These are phyloP conservation scores for Plectosphaerella cucumerina DNA, from an alignment of 2,329 filamentous ascomycete genomes.

Conservation along the genomic window DNA sequence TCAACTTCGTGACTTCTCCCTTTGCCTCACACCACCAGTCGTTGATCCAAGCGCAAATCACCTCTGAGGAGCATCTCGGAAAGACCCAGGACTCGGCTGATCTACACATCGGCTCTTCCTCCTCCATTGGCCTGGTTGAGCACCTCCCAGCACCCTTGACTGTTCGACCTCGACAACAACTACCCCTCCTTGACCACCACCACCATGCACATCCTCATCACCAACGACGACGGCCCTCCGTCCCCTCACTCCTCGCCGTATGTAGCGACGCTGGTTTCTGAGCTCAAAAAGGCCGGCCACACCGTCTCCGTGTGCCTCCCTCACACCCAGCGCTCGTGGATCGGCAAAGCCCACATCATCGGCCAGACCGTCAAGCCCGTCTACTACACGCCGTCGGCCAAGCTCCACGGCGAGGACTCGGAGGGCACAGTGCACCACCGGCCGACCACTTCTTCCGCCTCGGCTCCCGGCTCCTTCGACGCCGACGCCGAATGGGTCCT, in stretches of 20 bases:
- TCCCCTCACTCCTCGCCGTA: conserved; percentile 76
- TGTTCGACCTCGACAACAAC: background rate
- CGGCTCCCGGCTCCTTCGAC: conserved; percentile 25
- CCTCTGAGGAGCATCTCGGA: too few species aligned
- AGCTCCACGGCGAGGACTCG: conserved; percentile 33
- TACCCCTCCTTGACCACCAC: background rate
- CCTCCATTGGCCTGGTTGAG: too few species aligned
- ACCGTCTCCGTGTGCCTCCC: conserved; percentile 89
- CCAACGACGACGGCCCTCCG: conserved; percentile 80
- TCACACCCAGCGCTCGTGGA: conserved; percentile 92
- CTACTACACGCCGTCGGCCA: conserved; percentile 67
- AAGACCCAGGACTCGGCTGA: too few species aligned
- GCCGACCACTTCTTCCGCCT: conserved; percentile 33
- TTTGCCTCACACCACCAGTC: too few species aligned
- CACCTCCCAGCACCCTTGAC: too few species aligned
- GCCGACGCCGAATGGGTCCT: conserved; percentile 74
- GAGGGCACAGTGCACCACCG: conserved; percentile 63
- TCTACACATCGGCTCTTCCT: too few species aligned
- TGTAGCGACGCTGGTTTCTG: conserved; percentile 67
- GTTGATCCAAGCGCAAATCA: too few species aligned
- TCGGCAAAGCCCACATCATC: conserved; percentile 96
- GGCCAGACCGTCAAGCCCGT: conserved; percentile 79
- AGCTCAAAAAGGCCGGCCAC: conserved; percentile 72
- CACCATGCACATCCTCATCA: conserved; percentile 60
- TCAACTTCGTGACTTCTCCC: background rate